Conservation (phyloP, 129 eudicot species). For the Pittosporum tobira region DNA sequence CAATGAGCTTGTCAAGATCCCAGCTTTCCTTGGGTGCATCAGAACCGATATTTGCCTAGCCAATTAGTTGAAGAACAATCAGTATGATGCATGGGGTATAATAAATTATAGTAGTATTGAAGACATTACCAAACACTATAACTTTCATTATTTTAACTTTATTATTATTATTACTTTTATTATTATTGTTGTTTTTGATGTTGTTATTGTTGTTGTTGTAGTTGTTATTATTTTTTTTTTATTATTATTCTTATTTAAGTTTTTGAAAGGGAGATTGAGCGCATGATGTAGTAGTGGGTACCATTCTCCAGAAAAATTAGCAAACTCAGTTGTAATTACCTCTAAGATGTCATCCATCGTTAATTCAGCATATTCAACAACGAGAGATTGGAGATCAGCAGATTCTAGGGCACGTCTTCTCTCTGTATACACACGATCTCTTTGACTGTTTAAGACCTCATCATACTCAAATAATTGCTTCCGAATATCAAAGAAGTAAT, state of each 20-base stretch:
- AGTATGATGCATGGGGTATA: neutral
- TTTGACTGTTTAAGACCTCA: slow-evolving; percentile 97
- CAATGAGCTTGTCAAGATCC: slow-evolving; percentile 88
- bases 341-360: slow-evolving; percentile 98
- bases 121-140: no score
- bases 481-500: slow-evolving; percentile 94
- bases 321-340: slow-evolving; percentile 28
- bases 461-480: slow-evolving; percentile 93
- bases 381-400: slow-evolving; percentile 74
- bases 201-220: no score
- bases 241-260: no score
- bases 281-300: neutral
- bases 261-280: neutral
- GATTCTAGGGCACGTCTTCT: slow-evolving; percentile 94
- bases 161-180: no score
- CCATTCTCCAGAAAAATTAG: no score
- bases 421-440: slow-evolving; percentile 96
- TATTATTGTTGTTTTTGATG: no score
- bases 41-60: slow-evolving; percentile 89
- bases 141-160: no score
- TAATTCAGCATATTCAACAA: slow-evolving; percentile 89
- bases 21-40: slow-evolving; percentile 95
- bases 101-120: neutral
- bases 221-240: no score
- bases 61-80: slow-evolving; percentile 1